These are phyloP conservation scores for Cucurbita pepo DNA, from an alignment of 306 rosid genomes.

Conservation along the genomic window DNA sequence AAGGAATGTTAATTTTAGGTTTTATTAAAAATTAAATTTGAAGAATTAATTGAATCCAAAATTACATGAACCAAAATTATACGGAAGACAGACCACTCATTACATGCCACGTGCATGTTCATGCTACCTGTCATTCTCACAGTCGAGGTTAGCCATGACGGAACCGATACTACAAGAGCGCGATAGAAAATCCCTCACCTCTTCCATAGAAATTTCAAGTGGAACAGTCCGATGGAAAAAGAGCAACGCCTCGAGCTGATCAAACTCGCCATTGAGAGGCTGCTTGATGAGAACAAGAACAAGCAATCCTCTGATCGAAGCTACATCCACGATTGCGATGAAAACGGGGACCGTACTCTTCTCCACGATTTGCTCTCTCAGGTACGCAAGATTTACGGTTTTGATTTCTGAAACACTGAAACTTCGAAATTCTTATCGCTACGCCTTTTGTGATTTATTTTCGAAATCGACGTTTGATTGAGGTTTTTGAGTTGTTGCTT, in stretches of 20 bases:
- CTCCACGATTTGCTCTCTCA: conserved; percentile 48
- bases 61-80: too few species aligned
- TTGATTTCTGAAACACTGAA: not conserved
- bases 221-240: conserved; percentile 24
- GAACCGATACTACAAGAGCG: not conserved
- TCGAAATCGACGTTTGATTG: not conserved
- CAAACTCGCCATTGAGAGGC: conserved; percentile 39
- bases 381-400: conserved; percentile 14
- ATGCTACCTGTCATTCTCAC: not conserved
- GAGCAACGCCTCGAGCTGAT: conserved; percentile 37
- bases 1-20: too few species aligned
- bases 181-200: not conserved
- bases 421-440: not conserved
- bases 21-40: too few species aligned
- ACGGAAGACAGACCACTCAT: not conserved
- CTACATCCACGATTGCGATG: not conserved
- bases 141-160: not conserved
- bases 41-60: not conserved
- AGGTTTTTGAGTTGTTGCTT: too few species aligned
- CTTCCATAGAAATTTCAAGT: not conserved
- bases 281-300: conserved; percentile 25
- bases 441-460: not conserved
- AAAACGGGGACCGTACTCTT: conserved; percentile 28
- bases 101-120: not conserved
- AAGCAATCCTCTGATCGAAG: conserved; percentile 1